A percentile compares a stretch with the other conserved stretches of the same genome.
Evolutionary conservation across 2,329 filamentous ascomycete genomes (phyloP).

Genomic region (Myriosclerotinia scirpicola): DNA sequence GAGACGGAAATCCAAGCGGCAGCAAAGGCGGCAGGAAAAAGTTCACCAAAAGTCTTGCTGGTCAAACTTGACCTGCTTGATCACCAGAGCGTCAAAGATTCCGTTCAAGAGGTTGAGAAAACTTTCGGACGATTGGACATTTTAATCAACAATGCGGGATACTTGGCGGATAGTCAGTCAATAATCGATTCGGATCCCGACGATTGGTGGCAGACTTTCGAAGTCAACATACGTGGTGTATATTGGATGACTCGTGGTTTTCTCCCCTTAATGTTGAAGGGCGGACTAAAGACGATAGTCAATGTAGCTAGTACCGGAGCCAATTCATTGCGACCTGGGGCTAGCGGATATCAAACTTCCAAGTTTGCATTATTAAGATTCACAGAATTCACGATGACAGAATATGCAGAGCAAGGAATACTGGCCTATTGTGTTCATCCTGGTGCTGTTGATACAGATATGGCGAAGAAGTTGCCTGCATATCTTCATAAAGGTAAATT

Average conservation of each 20-base stretch:
- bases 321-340: constrained; percentile 42
- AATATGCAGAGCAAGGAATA: constrained; percentile 48
- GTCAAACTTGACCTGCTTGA: constrained; percentile 30
- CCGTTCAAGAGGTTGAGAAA: constrained; percentile 26
- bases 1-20: constrained; percentile 30
- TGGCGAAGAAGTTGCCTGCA: constrained; percentile 40
- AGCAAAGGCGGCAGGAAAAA: constrained; percentile 28
- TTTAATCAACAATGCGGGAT: constrained; percentile 35
- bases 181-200: constrained; percentile 27
- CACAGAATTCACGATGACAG: constrained; percentile 49
- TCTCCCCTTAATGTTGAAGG: constrained; percentile 34
- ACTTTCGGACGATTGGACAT: constrained; percentile 34
- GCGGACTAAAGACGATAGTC: constrained; percentile 47
- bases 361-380: constrained; percentile 53
- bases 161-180: constrained; percentile 21
- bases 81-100: constrained; percentile 24
- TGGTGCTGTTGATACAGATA: constrained; percentile 44
- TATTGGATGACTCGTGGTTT: constrained; percentile 29
- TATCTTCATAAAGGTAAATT: constrained; percentile 34
- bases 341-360: constrained; percentile 48
- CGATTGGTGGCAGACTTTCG: constrained; percentile 32
- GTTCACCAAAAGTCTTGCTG: constrained; percentile 28
- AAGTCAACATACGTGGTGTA: constrained; percentile 32
- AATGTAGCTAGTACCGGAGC: constrained; percentile 50
- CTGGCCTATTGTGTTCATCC: constrained; percentile 46